Percentiles rank a stretch among this genome's conserved stretches.
Evolutionary conservation across 2,329 filamentous ascomycete species (phyloP).

Genomic region (Polytolypa hystricis): DNA sequence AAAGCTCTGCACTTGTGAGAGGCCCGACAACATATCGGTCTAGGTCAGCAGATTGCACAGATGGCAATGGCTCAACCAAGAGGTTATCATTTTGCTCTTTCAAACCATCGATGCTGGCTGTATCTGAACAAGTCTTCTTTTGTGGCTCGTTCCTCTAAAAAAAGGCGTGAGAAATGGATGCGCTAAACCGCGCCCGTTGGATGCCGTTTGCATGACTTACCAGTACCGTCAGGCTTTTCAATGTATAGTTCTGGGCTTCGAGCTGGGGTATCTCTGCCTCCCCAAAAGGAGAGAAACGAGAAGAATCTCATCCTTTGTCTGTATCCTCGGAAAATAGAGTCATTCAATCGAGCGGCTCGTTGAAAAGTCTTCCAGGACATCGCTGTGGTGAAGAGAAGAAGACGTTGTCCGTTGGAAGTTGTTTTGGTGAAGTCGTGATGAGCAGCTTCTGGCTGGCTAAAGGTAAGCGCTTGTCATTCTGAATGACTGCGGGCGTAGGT

Average conservation of each 20-base stretch:
- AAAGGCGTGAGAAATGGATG: conserved; percentile 3
- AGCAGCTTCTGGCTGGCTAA: no score
- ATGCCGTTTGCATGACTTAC: conserved; percentile 4
- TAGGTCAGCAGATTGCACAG: conserved; percentile 1
- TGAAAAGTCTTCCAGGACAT: no score
- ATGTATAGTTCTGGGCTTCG: conserved; percentile 4
- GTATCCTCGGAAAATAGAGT: no score
- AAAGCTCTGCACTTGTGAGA: conserved; percentile 15
- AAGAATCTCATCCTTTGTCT: conserved; percentile 6
- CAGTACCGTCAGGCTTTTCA: neutral
- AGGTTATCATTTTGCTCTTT: conserved; percentile 3
- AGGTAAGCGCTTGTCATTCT: no score
- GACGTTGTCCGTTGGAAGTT: no score
- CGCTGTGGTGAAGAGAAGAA: no score
- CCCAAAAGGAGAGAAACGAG: conserved; percentile 4
- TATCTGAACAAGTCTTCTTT: conserved; percentile 18
- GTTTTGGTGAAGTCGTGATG: no score
- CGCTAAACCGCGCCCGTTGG: neutral
- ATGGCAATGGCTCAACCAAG: conserved; percentile 7
- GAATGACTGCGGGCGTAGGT: no score
- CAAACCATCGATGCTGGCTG: conserved; percentile 17
- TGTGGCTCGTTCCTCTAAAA: conserved; percentile 10
- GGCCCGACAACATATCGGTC: conserved; percentile 16
- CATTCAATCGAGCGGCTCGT: no score
- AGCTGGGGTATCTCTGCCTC: conserved; percentile 5